Conservation (phyloP, 1,284 basidiomycete species). For the Apiotrichum gracile region DNA sequence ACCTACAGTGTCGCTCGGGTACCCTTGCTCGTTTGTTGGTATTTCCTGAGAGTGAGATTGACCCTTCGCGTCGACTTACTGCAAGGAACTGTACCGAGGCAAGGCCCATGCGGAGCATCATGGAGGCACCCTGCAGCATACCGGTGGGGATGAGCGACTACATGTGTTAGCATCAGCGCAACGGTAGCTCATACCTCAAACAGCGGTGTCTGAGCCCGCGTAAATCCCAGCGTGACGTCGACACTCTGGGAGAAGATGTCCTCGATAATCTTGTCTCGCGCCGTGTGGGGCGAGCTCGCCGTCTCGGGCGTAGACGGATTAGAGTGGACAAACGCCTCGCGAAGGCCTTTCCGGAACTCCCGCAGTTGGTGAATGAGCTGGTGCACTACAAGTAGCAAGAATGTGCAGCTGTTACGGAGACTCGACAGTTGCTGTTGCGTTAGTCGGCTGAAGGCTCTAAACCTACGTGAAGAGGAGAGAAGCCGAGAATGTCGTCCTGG, state of each 20-base stretch:
- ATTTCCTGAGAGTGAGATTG: constrained; percentile 15
- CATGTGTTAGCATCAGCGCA: not conserved
- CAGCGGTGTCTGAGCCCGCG: constrained; percentile 7
- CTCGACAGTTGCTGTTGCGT: constrained; percentile 11
- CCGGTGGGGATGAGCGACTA: constrained; percentile 27
- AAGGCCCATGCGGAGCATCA: constrained; percentile 26
- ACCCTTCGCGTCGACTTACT: constrained; percentile 19
- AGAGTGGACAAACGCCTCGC: constrained; percentile 15
- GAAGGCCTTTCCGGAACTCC: constrained; percentile 23
- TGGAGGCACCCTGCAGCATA: constrained; percentile 22
- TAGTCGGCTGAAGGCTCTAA: not conserved
- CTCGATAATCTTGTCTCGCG: constrained; percentile 12
- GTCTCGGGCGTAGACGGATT: not conserved
- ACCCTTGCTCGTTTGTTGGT: constrained; percentile 38
- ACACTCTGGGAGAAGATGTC: constrained; percentile 24
- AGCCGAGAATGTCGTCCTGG: constrained; percentile 20
- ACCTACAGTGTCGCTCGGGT: constrained; percentile 27
- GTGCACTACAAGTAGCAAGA: constrained; percentile 29
- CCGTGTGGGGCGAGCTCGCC: no score
- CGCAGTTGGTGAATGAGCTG: constrained; percentile 24
- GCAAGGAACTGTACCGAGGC: constrained; percentile 24
- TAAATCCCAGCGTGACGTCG: constrained; percentile 23
- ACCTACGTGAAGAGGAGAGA: constrained; percentile 35
- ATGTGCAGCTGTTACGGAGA: constrained; percentile 21
- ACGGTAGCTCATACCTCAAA: not conserved